Conservation (phyloP, 2,329 filamentous ascomycete species). For the Ceratocystis papillata region DNA sequence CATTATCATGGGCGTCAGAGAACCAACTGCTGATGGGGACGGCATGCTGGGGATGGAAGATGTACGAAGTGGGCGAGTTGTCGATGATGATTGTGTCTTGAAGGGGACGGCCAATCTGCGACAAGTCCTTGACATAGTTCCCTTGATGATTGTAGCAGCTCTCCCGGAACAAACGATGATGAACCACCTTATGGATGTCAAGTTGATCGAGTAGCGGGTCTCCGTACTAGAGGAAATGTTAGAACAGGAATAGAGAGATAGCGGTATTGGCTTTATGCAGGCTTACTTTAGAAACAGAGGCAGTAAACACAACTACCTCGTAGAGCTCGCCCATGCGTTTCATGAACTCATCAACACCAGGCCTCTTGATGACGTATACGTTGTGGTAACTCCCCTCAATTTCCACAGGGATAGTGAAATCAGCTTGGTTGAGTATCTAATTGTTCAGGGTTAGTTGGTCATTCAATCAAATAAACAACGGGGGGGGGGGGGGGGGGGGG, state of each 20-base stretch:
- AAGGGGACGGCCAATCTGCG: slow-evolving; percentile 88
- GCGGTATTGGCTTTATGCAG: neutral
- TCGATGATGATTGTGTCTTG: slow-evolving; percentile 99
- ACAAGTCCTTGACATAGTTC: slow-evolving; percentile 98
- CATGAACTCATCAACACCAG: slow-evolving; percentile 98
- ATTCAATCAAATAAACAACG: slow-evolving; percentile 17
- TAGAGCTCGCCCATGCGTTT: slow-evolving; percentile 95
- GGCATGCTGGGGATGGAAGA: slow-evolving; percentile 97
- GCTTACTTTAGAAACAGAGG: slow-evolving; percentile 86
- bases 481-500: no score
- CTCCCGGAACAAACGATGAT: slow-evolving; percentile 91
- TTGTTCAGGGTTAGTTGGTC: neutral
- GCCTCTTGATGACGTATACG: slow-evolving; percentile 97
- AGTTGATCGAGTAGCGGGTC: slow-evolving; percentile 92
- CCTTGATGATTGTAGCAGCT: slow-evolving; percentile 99
- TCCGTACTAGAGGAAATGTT: slow-evolving; percentile 56
- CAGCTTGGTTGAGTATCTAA: slow-evolving; percentile 91
- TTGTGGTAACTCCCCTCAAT: slow-evolving; percentile 99
- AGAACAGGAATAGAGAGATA: slow-evolving; percentile 28
- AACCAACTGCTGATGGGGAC: slow-evolving; percentile 99
- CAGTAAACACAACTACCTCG: slow-evolving; percentile 96
- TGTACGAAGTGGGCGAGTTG: slow-evolving; percentile 98
- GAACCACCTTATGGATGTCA: slow-evolving; percentile 92
- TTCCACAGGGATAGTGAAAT: slow-evolving; percentile 97
- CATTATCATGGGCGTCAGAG: slow-evolving; percentile 97